These are phyloP conservation scores for Calamus simplicifolius DNA, from an alignment of 176 grass and related monocot genomes.

Conservation along the genomic window DNA sequence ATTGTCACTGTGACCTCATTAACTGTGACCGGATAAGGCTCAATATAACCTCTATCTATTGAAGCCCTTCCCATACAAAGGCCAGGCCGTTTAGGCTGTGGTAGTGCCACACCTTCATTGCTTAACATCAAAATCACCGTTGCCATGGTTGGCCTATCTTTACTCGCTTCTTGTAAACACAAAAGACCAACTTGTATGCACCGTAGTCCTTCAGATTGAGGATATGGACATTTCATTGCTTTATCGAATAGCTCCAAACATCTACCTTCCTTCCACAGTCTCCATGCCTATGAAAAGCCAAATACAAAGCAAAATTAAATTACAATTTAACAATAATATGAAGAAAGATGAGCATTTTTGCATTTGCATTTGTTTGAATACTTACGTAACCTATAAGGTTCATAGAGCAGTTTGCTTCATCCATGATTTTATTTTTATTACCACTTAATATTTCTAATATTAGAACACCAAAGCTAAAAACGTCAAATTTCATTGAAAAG, in stretches of 20 bases:
- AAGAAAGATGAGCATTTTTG: not conserved
- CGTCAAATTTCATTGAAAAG: constrained; percentile 1
- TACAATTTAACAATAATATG: not conserved
- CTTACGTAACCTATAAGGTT: not conserved
- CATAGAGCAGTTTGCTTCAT: not conserved
- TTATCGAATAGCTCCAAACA: not conserved
- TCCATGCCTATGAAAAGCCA: not conserved
- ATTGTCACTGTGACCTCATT: too few relatives aligned
- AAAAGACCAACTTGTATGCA: constrained; percentile 1
- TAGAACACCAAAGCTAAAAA: not conserved
- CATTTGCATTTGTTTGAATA: too few relatives aligned
- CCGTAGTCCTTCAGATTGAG: not conserved
- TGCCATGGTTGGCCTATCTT: not conserved
- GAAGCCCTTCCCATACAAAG: not conserved
- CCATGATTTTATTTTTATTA: not conserved
- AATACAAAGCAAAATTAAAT: not conserved
- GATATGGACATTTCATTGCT: not conserved
- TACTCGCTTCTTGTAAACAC: not conserved
- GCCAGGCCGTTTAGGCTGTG: not conserved
- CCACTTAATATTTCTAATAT: not conserved
- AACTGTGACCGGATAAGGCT: too few relatives aligned
- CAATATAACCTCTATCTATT: too few relatives aligned
- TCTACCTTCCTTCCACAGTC: not conserved
- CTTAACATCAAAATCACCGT: not conserved
- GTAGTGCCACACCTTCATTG: not conserved